Conservation (phyloP, 2,329 filamentous ascomycete species). For the Geosmithia flava region DNA sequence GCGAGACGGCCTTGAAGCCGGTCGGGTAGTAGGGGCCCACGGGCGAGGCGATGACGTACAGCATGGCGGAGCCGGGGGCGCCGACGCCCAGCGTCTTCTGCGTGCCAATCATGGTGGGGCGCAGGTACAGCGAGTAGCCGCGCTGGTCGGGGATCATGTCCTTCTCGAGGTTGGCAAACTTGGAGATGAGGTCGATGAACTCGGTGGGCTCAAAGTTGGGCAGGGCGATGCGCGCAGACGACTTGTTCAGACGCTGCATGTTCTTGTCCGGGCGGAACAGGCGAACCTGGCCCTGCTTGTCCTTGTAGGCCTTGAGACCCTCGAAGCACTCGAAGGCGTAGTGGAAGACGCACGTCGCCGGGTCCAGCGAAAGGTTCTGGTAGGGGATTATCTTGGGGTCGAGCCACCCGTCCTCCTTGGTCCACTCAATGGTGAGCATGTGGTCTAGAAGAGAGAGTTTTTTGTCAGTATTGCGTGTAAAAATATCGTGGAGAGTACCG, state of each 20-base stretch:
- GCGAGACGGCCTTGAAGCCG: constrained; percentile 90
- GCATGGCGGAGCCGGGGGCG: constrained; percentile 79
- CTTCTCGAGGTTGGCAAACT: constrained; percentile 69
- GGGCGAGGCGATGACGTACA: constrained; percentile 91
- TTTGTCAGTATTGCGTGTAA: not conserved
- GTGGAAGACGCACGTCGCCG: constrained; percentile 94
- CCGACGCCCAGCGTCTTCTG: constrained; percentile 88
- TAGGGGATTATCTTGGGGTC: constrained; percentile 79
- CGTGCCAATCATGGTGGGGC: constrained; percentile 94
- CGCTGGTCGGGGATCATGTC: constrained; percentile 78
- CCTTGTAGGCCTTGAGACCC: constrained; percentile 99
- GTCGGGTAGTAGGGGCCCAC: constrained; percentile 98
- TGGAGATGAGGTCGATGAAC: constrained; percentile 70
- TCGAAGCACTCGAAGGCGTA: constrained; percentile 98
- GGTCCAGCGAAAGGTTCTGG: constrained; percentile 93
- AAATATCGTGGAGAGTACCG: not conserved
- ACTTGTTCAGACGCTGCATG: constrained; percentile 91
- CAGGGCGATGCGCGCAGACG: constrained; percentile 79
- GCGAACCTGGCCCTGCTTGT: constrained; percentile 63
- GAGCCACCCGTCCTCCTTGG: constrained; percentile 70
- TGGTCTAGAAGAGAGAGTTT: constrained; percentile 50
- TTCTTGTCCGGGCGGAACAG: constrained; percentile 94
- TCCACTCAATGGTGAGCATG: constrained; percentile 96
- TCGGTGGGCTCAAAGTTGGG: constrained; percentile 68
- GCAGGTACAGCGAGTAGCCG: constrained; percentile 91